A percentile compares a stretch with the other conserved stretches of the same genome.
Conservation (phyloP, 139 green algal species). For the Chlorella sp. region DNA sequence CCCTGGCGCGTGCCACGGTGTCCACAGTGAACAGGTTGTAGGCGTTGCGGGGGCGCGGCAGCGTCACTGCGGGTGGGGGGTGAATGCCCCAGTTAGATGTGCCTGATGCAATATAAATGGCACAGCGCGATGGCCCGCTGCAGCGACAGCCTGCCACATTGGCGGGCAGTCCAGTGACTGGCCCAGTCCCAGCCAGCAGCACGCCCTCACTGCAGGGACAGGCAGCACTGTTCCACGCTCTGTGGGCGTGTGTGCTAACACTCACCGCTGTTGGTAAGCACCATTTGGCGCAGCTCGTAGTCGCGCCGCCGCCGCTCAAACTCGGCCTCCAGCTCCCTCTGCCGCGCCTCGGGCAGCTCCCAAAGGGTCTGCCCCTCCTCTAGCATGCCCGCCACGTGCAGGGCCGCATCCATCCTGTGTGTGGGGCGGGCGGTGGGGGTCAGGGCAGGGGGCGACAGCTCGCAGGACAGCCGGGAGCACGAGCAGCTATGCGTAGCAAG, state of each 20-base stretch:
- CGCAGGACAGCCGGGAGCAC: neutral
- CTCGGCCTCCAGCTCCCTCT: neutral
- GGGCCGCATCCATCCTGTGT: neutral
- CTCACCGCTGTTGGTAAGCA: no score
- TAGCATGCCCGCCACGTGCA: neutral
- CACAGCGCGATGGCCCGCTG: no score
- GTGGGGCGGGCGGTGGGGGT: neutral
- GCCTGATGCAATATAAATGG: no score
- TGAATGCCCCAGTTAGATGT: no score
- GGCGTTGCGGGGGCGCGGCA: constrained; percentile 31
- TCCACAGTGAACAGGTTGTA: constrained; percentile 37
- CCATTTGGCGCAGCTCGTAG: neutral
- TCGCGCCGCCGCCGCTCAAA: neutral
- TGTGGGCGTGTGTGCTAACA: no score
- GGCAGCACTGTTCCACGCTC: no score
- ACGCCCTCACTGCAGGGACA: no score
- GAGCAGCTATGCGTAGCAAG: no score
- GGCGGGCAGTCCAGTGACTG: no score
- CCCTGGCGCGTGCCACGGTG: no score
- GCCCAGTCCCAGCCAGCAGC: no score
- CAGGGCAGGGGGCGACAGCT: neutral
- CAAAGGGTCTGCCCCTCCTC: neutral
- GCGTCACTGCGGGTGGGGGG: constrained; percentile 10
- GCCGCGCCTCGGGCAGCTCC: neutral
- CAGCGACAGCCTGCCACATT: no score